These are phyloP conservation scores for Septoria linicola DNA, from an alignment of 2,329 filamentous ascomycete genomes.

Conservation along the genomic window DNA sequence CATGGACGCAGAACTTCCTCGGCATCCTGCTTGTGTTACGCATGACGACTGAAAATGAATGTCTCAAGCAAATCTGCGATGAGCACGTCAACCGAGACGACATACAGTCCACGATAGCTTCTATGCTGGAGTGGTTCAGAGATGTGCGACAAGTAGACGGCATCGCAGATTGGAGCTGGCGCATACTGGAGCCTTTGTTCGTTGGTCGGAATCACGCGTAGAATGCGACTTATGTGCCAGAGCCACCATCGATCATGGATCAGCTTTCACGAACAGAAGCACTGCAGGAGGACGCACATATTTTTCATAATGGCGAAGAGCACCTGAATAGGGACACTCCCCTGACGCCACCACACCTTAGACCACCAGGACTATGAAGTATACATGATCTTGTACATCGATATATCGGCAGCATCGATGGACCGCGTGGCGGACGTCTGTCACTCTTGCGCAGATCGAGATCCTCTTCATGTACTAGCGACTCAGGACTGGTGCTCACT, in stretches of 20 bases:
- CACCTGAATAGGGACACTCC: too few relatives aligned
- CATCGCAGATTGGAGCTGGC: constrained; percentile 58
- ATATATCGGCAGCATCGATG: neutral
- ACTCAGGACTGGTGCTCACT: too few relatives aligned
- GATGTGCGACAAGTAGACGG: constrained; percentile 57
- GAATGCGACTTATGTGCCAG: neutral
- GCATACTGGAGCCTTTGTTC: constrained; percentile 50
- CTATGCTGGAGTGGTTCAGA: constrained; percentile 60
- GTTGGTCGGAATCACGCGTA: constrained; percentile 1
- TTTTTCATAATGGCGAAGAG: too few relatives aligned
- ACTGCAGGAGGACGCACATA: neutral
- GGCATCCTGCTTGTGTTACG: constrained; percentile 59
- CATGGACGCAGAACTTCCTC: constrained; percentile 63
- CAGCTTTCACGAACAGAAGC: neutral
- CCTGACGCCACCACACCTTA: too few relatives aligned
- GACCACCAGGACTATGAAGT: too few relatives aligned
- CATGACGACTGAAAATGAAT: constrained; percentile 53
- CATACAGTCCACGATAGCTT: constrained; percentile 50
- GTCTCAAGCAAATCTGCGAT: constrained; percentile 52
- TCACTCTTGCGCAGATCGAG: too few relatives aligned
- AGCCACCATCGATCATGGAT: too few relatives aligned
- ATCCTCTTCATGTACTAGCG: too few relatives aligned
- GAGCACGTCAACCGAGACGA: constrained; percentile 51
- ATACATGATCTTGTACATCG: too few relatives aligned
- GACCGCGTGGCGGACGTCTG: too few relatives aligned